Base-by-base conservation (phyloP, 305 asterid genomes). In the Solanum hybrid region DNA sequence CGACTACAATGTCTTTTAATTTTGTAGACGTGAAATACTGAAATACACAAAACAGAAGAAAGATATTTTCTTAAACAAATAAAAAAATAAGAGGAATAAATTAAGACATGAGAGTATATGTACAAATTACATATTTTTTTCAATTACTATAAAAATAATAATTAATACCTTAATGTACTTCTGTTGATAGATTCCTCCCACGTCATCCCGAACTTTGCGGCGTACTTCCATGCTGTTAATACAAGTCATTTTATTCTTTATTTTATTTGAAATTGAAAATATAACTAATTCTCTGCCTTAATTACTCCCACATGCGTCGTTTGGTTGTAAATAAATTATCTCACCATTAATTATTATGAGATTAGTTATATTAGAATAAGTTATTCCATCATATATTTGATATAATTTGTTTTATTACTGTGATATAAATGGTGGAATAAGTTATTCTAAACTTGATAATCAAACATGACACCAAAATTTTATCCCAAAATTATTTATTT, bases 171-270 rank as follows among this genome's bases (percentile, higher is more conserved):
- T 17, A 16, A 51, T 76, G 80, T 76, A 76, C 40, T 72, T 32
- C n/a, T 80, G 86, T 12, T 26, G 69, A 42, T 14, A 80, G 60
- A 82, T 81, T 12, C 35, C 7, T 27, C 8, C 34, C 86, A 79
- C 85, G 85, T 79, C 60, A 79, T 37, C 64, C 87, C 87, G 75
- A 32, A 84, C 42, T 84, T 51, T 84, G 87, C 73, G 73, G 87
- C 87, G 73, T 84, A 5, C 87, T 46, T 51, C 73, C 29, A 17
- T 82, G 87, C 27, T 46, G 29, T 46, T 82, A 82, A 10, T 29
- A 31, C 42, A 84, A 51, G 31, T 71, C 5, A 10, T 69, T 24
- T 10, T n/a, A 4, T 66, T 7, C 22, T 76, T 17, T 29, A 75
- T 75, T 75, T 75, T 31, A 73, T 32, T 79, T 79, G 7, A 37